Percentiles rank a stretch among this genome's conserved stretches.
phyloP scores from a whole-genome alignment of 176 grass and related monocot species.

The Raddia distichophylla region DNA sequence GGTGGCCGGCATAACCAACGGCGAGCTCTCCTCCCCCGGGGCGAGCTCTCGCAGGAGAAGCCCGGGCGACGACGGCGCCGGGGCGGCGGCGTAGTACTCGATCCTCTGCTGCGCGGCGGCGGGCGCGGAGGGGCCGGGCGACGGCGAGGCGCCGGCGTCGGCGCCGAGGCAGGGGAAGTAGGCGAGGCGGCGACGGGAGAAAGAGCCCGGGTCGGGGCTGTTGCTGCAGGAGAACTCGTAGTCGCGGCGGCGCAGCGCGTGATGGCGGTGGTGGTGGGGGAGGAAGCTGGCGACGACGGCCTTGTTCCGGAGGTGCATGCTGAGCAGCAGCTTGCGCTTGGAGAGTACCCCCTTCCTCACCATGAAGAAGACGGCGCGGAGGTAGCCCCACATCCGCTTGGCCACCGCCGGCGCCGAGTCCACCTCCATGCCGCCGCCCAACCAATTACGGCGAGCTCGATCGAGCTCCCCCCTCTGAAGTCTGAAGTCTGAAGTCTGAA shows the following conservation, averaged over 20 bases:
- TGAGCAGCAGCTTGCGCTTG: conserved; percentile 68
- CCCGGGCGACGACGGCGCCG: conserved; percentile 37
- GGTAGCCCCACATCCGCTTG: conserved; percentile 73
- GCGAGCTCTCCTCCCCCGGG: conserved; percentile 43
- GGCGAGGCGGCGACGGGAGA: conserved; percentile 65
- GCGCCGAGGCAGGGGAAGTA: conserved; percentile 79
- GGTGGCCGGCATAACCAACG: neutral
- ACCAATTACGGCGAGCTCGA: no score
- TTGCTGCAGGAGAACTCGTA: conserved; percentile 96
- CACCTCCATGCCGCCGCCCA: conserved; percentile 44
- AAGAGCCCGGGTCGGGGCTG: conserved; percentile 48
- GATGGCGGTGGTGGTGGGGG: conserved; percentile 43
- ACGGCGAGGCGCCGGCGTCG: conserved; percentile 1
- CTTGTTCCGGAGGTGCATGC: conserved; percentile 75
- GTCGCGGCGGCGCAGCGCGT: conserved; percentile 44
- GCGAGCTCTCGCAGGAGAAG: conserved; percentile 51
- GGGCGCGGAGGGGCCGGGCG: neutral
- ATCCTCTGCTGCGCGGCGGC: conserved; percentile 43
- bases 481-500: no score
- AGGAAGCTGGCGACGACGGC: conserved; percentile 53
- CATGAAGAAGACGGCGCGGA: conserved; percentile 83
- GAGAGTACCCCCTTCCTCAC: conserved; percentile 72
- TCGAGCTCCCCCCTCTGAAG: no score
- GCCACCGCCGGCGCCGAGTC: conserved; percentile 43
- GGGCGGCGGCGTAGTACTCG: conserved; percentile 50